Evolutionary conservation across 2,329 filamentous ascomycete genomes (phyloP), one percentile per base, ranked within the genome.

Genomic region (Sordariomycetes sp.): DNA sequence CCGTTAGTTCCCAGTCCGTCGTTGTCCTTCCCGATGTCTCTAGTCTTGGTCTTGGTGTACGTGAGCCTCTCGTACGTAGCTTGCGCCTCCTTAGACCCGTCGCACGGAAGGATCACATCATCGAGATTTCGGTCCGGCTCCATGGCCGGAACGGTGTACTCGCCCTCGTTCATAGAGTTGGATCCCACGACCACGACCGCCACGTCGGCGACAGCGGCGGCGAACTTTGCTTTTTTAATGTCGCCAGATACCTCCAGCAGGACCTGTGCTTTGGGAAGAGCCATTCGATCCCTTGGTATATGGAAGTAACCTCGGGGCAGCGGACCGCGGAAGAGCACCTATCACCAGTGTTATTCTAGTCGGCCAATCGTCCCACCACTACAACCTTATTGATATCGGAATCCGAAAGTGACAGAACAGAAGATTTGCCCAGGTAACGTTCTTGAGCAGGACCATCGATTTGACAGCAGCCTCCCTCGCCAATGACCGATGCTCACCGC

Each of bases 401-500:
- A 22, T 20, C 13, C n/a, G 39, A 6, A 1, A 64, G 48, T 0
- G 62, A 60, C 0, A 64, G 58, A 0, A 60, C 3, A 0, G 58
- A 57, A 2, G 2, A 25, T 0, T 42, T 53, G 1, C 58, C 22
- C 10, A 62, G 0, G 5, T 1, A 0, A 60, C 25, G 32, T 64
- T 64, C 60, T 61, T 62, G 8, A 64, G 51, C n/a, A 64, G 28
- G 0, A 64, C 62, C 57, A 64, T 63, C 8, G 63, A 61, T 32
- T 60, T 59, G 10, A 32, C 20, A 1, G 62, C 61, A 1, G 58
- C 59, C 34, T 62, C 62, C 4, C 53, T 24, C 0, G 63, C 62
- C 15, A 64, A 57, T 1, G 53, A 12, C 1, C 59, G 57, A 51
- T 64, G 62, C 32, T 63, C 59, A 1, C 59, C 39, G 24, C 59